phyloP scores from a whole-genome alignment of 1,284 basidiomycete species.

The Boletellus sp. region DNA sequence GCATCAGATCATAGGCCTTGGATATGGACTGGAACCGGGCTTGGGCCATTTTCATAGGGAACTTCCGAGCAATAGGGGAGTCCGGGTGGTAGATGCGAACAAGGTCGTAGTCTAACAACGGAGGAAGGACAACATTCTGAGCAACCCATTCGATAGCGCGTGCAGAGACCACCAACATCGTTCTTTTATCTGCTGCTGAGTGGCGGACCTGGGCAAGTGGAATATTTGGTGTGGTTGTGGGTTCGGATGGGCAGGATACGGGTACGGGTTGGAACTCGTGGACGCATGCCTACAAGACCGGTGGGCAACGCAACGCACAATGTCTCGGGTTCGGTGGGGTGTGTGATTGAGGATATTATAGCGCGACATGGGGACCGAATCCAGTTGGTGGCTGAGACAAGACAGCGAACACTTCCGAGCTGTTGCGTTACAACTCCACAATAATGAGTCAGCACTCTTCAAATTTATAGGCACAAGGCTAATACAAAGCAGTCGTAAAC shows the following conservation, averaged over 20 bases:
- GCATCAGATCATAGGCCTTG: conserved; percentile 56
- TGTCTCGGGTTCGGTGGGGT: conserved; percentile 4
- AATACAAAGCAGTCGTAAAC: neutral
- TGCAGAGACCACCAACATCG: conserved; percentile 48
- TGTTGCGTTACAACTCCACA: neutral
- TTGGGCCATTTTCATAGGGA: conserved; percentile 48
- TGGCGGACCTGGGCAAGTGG: conserved; percentile 54
- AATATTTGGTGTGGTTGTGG: conserved; percentile 71
- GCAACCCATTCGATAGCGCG: neutral
- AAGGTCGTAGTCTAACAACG: conserved; percentile 59
- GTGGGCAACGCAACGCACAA: conserved; percentile 6
- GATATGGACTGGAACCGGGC: conserved; percentile 60
- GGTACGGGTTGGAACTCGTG: conserved; percentile 41
- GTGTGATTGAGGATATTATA: conserved; percentile 8
- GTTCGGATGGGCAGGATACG: conserved; percentile 50
- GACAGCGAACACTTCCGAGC: too few relatives aligned
- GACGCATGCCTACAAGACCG: conserved; percentile 18
- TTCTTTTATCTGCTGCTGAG: conserved; percentile 57
- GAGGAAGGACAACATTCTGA: neutral
- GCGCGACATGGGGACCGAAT: conserved; percentile 6
- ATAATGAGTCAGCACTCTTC: neutral
- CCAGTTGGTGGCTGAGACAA: neutral
- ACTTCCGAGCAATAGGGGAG: conserved; percentile 46
- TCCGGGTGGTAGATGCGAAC: conserved; percentile 71
- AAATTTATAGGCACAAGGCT: neutral